phyloP scores from a whole-genome alignment of 2,329 filamentous ascomycete species.

The Sordariomycetes sp. region DNA sequence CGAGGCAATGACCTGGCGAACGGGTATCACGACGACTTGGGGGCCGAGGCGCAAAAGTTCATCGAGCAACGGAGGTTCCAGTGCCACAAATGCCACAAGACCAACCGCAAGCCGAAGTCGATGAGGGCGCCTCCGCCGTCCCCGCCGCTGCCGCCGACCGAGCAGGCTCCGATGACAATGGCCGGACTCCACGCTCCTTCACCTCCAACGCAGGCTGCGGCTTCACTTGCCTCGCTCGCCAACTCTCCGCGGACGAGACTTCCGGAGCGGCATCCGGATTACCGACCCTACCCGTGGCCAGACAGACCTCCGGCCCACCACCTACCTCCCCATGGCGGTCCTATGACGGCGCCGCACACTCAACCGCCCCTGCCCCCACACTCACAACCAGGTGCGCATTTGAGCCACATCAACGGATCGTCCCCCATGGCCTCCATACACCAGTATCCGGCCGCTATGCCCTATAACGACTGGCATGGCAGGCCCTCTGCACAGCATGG shows the following conservation, averaged over 20 bases:
- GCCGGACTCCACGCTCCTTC: neutral
- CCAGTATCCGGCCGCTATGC: constrained; percentile 14
- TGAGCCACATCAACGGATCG: constrained; percentile 6
- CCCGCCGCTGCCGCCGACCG: constrained; percentile 9
- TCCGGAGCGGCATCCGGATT: neutral
- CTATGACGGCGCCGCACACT: neutral
- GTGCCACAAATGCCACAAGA: constrained; percentile 62
- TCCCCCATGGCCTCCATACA: constrained; percentile 11
- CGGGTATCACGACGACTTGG: constrained; percentile 34
- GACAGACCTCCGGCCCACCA: neutral
- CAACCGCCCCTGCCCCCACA: constrained; percentile 9
- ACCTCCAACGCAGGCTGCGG: neutral
- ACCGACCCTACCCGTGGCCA: neutral
- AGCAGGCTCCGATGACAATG: neutral
- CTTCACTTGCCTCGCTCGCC: neutral
- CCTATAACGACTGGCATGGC: constrained; percentile 7
- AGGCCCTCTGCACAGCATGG: constrained; percentile 22
- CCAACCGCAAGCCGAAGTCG: constrained; percentile 27
- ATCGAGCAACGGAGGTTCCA: constrained; percentile 50
- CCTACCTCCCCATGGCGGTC: neutral
- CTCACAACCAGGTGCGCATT: constrained; percentile 5
- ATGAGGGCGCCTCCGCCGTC: constrained; percentile 9
- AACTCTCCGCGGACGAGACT: neutral
- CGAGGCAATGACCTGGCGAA: constrained; percentile 38
- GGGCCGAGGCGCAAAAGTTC: constrained; percentile 44